A percentile compares a stretch with the other conserved stretches of the same genome.
Conservation (phyloP, 2,329 filamentous ascomycete species). For the Pestalotiopsis sp. region DNA sequence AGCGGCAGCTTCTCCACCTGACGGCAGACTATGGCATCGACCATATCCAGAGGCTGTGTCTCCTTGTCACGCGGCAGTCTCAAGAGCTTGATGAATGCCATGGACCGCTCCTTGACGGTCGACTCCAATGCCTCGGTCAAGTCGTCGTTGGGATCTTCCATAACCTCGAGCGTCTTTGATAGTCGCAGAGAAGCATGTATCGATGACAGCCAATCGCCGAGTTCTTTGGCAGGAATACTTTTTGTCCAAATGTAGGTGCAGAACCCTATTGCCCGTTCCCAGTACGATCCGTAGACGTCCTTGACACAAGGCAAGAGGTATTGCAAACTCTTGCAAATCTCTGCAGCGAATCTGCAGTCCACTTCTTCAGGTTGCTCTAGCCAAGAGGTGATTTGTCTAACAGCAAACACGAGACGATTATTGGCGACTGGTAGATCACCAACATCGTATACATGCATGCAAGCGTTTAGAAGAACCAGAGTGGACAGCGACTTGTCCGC, state of each 20-base stretch:
- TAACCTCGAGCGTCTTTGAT: slow-evolving; percentile 60
- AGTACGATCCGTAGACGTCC: slow-evolving; percentile 87
- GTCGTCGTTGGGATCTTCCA: slow-evolving; percentile 83
- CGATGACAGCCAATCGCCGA: slow-evolving; percentile 59
- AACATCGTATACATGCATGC: slow-evolving; percentile 52
- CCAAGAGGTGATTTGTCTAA: slow-evolving; percentile 77
- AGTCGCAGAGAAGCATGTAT: slow-evolving; percentile 76
- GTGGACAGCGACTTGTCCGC: slow-evolving; percentile 48
- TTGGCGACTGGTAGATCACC: slow-evolving; percentile 60
- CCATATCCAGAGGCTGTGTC: slow-evolving; percentile 72
- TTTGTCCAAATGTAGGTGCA: slow-evolving; percentile 61
- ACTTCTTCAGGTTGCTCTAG: slow-evolving; percentile 55
- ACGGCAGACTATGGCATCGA: slow-evolving; percentile 74
- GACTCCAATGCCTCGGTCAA: slow-evolving; percentile 73
- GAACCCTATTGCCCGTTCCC: slow-evolving; percentile 67
- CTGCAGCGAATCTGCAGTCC: slow-evolving; percentile 45
- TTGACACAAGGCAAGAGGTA: slow-evolving; percentile 72
- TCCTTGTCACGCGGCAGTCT: slow-evolving; percentile 47
- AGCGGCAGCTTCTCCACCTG: slow-evolving; percentile 67
- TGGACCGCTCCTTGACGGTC: slow-evolving; percentile 56
- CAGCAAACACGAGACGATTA: slow-evolving; percentile 79
- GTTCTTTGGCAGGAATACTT: slow-evolving; percentile 37
- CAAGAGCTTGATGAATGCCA: slow-evolving; percentile 65
- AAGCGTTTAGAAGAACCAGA: slow-evolving; percentile 58
- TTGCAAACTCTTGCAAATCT: slow-evolving; percentile 60